Percentiles rank a stretch among this genome's conserved stretches.
Conservation (phyloP, 139 green algal species). For the Microglena sp. region DNA sequence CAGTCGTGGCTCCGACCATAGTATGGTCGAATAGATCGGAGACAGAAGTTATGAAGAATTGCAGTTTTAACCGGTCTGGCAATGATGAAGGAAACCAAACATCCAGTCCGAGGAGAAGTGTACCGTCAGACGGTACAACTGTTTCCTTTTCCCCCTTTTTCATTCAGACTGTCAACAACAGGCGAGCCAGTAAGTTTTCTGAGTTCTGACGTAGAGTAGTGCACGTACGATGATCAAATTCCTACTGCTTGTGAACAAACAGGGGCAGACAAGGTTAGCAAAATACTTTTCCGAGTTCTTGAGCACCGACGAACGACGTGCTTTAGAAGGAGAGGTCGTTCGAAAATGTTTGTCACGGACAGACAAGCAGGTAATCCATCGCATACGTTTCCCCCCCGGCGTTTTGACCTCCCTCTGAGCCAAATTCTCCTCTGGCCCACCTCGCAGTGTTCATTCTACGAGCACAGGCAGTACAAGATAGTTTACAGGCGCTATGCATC, state of each 20-base stretch:
- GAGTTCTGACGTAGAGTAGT: neutral
- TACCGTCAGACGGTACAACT: neutral
- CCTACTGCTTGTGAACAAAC: conserved; percentile 96
- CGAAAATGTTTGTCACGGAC: conserved; percentile 84
- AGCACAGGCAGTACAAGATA: conserved; percentile 86
- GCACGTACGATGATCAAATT: conserved; percentile 75
- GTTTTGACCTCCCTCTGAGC: neutral
- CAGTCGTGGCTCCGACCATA: too few relatives aligned
- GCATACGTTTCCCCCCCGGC: neutral
- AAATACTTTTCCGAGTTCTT: conserved; percentile 87
- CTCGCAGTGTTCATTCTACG: conserved; percentile 89
- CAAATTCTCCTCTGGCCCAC: neutral
- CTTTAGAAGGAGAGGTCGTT: conserved; percentile 90
- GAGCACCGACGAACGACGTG: conserved; percentile 62
- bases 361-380: conserved; percentile 73
- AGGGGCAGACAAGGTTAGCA: conserved; percentile 93
- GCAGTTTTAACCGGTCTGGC: too few relatives aligned
- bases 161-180: neutral
- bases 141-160: neutral
- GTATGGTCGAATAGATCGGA: too few relatives aligned
- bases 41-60: too few relatives aligned
- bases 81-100: neutral
- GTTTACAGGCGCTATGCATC: conserved; percentile 94
- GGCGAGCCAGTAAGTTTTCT: neutral
- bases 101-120: neutral